Conservation (phyloP, 352 stramenopile species). For the Pythium vanterpoolii region DNA sequence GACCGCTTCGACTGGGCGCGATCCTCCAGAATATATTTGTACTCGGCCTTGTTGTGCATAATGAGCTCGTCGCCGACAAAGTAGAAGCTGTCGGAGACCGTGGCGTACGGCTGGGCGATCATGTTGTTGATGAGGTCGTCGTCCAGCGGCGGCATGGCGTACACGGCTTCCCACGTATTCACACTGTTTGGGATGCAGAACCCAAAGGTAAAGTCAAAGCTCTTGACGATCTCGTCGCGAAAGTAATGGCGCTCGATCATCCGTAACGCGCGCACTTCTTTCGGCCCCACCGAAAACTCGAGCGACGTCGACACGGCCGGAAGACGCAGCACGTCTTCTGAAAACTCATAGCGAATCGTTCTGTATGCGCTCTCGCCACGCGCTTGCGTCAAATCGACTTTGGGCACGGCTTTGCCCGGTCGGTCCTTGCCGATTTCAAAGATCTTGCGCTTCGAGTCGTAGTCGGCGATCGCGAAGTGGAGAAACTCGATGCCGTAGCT, state of each 20-base stretch:
- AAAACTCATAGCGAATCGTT: conserved; percentile 95
- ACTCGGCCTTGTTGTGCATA: conserved; percentile 95
- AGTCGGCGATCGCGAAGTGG: conserved; percentile 94
- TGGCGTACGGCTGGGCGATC: conserved; percentile 93
- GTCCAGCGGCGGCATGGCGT: conserved; percentile 91
- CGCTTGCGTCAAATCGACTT: conserved; percentile 81
- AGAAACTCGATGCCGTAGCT: conserved; percentile 95
- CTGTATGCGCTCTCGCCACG: conserved; percentile 88
- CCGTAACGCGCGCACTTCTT: conserved; percentile 88
- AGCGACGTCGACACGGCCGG: conserved; percentile 89
- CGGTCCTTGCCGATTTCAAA: conserved; percentile 90
- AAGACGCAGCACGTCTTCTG: conserved; percentile 90
- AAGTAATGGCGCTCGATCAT: conserved; percentile 99
- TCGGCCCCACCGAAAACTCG: conserved; percentile 91
- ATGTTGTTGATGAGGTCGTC: conserved; percentile 94
- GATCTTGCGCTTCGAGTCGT: conserved; percentile 93
- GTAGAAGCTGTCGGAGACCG: conserved; percentile 95
- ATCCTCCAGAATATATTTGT: conserved; percentile 93
- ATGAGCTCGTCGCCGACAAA: conserved; percentile 95
- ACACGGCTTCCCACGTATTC: conserved; percentile 96
- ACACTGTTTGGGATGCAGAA: conserved; percentile 95
- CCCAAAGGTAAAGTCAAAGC: conserved; percentile 95
- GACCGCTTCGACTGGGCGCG: conserved; percentile 88
- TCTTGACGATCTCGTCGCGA: conserved; percentile 92
- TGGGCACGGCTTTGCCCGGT: conserved; percentile 63